Evolutionary conservation across 2,329 filamentous ascomycete species (phyloP), one percentile per base, ranked within the genome.

Genomic region (Beauveria caledonica): DNA sequence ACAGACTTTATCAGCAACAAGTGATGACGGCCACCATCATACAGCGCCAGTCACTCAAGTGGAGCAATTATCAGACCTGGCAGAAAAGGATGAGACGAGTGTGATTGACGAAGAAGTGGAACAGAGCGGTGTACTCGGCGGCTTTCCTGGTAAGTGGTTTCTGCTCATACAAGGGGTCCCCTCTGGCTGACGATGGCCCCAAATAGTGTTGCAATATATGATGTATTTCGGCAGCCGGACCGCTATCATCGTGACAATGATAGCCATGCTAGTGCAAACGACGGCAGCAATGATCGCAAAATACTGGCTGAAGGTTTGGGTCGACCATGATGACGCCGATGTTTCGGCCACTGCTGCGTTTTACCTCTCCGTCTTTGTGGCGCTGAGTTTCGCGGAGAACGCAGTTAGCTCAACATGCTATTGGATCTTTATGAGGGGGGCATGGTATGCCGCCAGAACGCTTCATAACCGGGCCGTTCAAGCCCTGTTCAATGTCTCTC

Each of bases 331-430:
- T 59, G 71, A 71, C 23, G 69, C 72, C n/a, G 69, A 76, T 3
- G 72, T 76, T 33, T 70, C 78, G 44, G n/a, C 49, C 10, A 27
- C 17, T 13, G 70, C 78, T 39, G 72, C 69, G 25, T 84, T 78
- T 65, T 85, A 84, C 63, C 71, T 84, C 54, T 76, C 76, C 1
- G 74, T 85, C 10, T 85, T 82, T 61, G 76, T 77, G 0, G 73
- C 68, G 1, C 70, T 81, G 51, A 77, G 76, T 1, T 63, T 80
- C 9, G 82, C 75, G 49, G 71, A 75, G 6, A 54, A 76, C 0
- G 71, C 78, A 27, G 76, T 73, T 42, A 76, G 73, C 2, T 50
- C 75, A n/a, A 72, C 72, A 52, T 76, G 77, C 53, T 79, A 50
- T 69, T 77, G 27, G 33, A 27, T 44, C 1, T 84, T 81, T 64